Percentiles rank a stretch among this genome's conserved stretches.
phyloP scores from a whole-genome alignment of 768 basidiomycete species.

The Suillus subalutaceus region DNA sequence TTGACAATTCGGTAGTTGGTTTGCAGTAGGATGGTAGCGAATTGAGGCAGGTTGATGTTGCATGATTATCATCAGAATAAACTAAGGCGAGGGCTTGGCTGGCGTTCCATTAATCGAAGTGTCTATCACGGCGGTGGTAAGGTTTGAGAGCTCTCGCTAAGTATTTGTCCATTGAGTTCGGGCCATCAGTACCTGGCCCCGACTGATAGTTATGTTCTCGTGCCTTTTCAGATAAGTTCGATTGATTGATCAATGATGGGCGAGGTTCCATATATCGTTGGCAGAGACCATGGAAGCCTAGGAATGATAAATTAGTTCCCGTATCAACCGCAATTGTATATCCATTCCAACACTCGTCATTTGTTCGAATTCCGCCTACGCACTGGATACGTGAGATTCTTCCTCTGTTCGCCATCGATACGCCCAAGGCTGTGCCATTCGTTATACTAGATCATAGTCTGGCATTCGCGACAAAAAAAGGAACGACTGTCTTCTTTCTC shows the following conservation, averaged over 20 bases:
- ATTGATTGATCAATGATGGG: conserved; percentile 6
- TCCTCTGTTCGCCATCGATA: not conserved
- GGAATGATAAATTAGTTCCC: conserved; percentile 1
- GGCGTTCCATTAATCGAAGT: not conserved
- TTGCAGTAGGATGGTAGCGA: not conserved
- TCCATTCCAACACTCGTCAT: not conserved
- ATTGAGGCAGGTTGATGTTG: not conserved
- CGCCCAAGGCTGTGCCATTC: not conserved
- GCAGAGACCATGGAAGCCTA: not conserved
- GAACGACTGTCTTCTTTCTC: not conserved
- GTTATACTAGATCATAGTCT: not conserved
- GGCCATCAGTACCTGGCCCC: not conserved
- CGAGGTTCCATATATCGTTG: not conserved
- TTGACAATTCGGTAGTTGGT: not conserved
- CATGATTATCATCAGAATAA: not conserved
- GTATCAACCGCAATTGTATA: not conserved
- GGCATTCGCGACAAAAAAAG: not conserved
- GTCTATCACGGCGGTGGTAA: not conserved
- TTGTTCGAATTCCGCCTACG: not conserved
- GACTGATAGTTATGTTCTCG: not conserved
- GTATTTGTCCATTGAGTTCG: not conserved
- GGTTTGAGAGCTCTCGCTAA: not conserved
- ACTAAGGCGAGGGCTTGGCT: not conserved
- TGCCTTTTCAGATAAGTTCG: conserved; percentile 5
- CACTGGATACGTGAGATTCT: conserved; percentile 2